Evolutionary conservation across 768 basidiomycete genomes (phyloP), one percentile per base, ranked within the genome.

Genomic region (Tulasnella calospora): DNA sequence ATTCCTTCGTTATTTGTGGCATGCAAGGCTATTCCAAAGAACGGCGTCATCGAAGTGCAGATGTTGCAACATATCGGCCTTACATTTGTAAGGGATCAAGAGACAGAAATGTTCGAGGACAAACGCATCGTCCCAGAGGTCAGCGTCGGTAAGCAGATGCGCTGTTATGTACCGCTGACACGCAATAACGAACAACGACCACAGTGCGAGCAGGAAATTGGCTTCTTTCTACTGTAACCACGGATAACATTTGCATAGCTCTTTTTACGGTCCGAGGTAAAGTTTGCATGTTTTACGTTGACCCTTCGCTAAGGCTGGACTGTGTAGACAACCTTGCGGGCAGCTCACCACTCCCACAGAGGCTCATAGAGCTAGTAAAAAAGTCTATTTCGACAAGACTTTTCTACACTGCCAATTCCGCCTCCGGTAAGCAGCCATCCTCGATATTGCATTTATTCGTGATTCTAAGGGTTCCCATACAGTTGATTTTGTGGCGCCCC

Each of bases 41-140:
- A 86, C 76, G 94, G 93, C 1, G 83, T 89, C 44, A 82, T 94
- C 15, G 94, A 95, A 83, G 94, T 93, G 81, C 94, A 95, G 82
- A 89, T 91, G 1, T 80, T 93, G 9, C 35, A 44, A n/a, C 77
- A 78, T 71, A 78, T 40, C 8, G 77, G 77, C 15, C 47, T 51
- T 33, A 8, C 55, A 8, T 35, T 36, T 30, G 23, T 76, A 8
- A 19, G 38, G 55, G 75, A 76, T 27, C 30, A 76, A 57, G 75
- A 76, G 10, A 76, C 61, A 9, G 75, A 35, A 7, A 57, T 57
- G 30, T 35, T n/a, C 12, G 55, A 76, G 75, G 55, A 76, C 38
- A 57, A 55, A 57, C n/a, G 19, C 30, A 10, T 76, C 1, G 51
- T 21, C 17, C 71, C 71, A n/a, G 36, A 40, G 17, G n/a, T 21